These are phyloP conservation scores for Stachybotrys chlorohalonatus DNA, from an alignment of 2,329 filamentous ascomycete genomes.

Conservation along the genomic window DNA sequence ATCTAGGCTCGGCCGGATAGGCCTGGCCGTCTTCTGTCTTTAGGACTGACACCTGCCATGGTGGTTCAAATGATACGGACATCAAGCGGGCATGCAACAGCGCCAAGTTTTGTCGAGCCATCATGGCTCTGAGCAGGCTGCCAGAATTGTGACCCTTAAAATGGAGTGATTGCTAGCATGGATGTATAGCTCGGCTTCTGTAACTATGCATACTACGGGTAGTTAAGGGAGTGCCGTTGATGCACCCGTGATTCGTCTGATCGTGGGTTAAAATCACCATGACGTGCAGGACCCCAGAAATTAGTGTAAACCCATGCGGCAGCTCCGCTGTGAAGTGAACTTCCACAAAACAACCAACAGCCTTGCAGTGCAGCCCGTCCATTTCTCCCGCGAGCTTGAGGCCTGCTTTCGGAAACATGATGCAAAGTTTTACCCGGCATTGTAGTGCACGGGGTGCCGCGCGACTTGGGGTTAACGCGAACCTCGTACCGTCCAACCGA, in stretches of 20 bases:
- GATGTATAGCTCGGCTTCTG: too few relatives aligned
- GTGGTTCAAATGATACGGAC: conserved; percentile 36
- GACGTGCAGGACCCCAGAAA: conserved; percentile 18
- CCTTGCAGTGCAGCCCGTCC: too few relatives aligned
- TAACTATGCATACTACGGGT: too few relatives aligned
- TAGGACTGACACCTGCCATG: conserved; percentile 33
- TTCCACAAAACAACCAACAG: background rate
- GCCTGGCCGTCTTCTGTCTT: conserved; percentile 35
- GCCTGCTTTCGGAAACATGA: background rate
- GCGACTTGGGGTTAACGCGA: background rate
- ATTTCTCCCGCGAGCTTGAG: too few relatives aligned
- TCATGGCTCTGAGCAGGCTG: background rate
- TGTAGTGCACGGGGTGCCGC: conserved; percentile 9
- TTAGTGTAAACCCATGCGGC: background rate
- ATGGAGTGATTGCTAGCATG: too few relatives aligned
- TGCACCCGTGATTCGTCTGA: background rate
- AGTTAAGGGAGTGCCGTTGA: background rate
- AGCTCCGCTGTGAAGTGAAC: background rate
- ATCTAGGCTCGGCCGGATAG: conserved; percentile 24
- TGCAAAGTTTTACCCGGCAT: conserved; percentile 11
- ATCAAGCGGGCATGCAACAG: conserved; percentile 20
- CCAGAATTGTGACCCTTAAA: background rate
- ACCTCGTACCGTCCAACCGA: background rate
- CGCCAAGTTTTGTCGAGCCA: background rate
- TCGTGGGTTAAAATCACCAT: conserved; percentile 4